Evolutionary conservation across 2,329 filamentous ascomycete genomes (phyloP), one percentile per base, ranked within the genome.

Genomic region (Aspergillus nomiae): DNA sequence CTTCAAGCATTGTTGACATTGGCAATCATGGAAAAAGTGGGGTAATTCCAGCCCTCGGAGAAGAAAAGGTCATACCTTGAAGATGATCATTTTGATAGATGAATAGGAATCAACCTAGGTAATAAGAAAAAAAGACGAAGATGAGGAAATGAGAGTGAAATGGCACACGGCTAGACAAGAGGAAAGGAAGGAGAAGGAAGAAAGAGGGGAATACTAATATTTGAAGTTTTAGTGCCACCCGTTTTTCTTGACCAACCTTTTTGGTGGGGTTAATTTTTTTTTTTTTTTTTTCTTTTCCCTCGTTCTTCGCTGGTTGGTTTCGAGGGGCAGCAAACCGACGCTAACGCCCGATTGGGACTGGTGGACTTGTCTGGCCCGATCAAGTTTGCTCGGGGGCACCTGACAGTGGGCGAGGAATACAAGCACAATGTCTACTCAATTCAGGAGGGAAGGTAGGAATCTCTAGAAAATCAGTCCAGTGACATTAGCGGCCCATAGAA

Each of bases 71-170:
- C 69, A 43, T 79, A 91, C 89, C 81, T 84, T 89, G 87, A 80
- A 92, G 77, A 92, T 91, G 78, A 91, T 85, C 90, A 92, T 92
- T 74, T 82, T 90, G 86, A 74, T 81, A 80, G 78, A 51, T 63
- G 66, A 50, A 67, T 62, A 58, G 61, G 66, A 70, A 73, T 72
- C 66, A 70, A 65, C 59, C 34, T 56, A 67, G 66, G 60, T 70
- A 71, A 73, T 72, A 70, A 67, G 69, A 70, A 69, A 53, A 70
- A 73, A 69, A 69, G 72, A 66, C 70, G 69, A 64, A 66, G 68
- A 67, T 62, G 62, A 65, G 62, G 56, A 65, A 2, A 51, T n/a
- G 19, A 28, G 24, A 43, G 41, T 5, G 38, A 46, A 1, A 50
- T 48, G 45, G 45, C 45, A 48, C 45, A 28, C 16, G 46, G 46